phyloP scores from a whole-genome alignment of 1,139 yeast genomes.

The Protomyces inouyei region DNA sequence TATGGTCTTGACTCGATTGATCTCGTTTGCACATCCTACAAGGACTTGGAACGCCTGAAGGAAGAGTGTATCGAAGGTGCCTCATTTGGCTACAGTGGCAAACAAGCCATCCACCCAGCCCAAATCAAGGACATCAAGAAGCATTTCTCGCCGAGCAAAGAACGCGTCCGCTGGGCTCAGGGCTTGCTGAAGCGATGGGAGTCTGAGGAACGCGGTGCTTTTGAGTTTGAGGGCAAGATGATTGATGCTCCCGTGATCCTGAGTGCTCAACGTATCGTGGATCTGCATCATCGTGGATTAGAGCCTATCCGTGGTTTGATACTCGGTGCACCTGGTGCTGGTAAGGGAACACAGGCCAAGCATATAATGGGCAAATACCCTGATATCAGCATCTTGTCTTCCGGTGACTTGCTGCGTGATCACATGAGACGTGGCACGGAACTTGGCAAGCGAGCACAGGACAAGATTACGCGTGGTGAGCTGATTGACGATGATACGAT shows the following conservation, averaged over 20 bases:
- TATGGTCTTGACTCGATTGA: conserved; percentile 15
- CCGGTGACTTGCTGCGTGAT: conserved; percentile 97
- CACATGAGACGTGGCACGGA: conserved; percentile 90
- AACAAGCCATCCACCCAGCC: conserved; percentile 23
- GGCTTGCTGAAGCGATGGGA: conserved; percentile 1
- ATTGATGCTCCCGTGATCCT: conserved; percentile 19
- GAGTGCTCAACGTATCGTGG: neutral
- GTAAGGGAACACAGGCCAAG: conserved; percentile 82
- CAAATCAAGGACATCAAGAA: conserved; percentile 9
- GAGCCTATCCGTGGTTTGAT: conserved; percentile 50
- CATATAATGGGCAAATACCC: conserved; percentile 55
- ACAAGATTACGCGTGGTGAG: conserved; percentile 98
- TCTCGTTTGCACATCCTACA: conserved; percentile 14
- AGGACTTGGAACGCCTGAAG: conserved; percentile 4
- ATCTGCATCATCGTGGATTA: neutral
- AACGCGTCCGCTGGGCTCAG: conserved; percentile 11
- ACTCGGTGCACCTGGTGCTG: conserved; percentile 90
- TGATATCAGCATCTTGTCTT: conserved; percentile 50
- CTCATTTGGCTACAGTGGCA: conserved; percentile 20
- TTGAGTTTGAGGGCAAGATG: conserved; percentile 24
- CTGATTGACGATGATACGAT: conserved; percentile 94
- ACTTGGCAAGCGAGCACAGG: conserved; percentile 90
- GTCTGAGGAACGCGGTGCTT: conserved; percentile 11
- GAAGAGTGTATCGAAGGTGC: conserved; percentile 15
- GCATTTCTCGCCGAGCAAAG: conserved; percentile 10